Conservation (phyloP, 2,329 filamentous ascomycete genomes). For the Emergomyces orientalis region DNA sequence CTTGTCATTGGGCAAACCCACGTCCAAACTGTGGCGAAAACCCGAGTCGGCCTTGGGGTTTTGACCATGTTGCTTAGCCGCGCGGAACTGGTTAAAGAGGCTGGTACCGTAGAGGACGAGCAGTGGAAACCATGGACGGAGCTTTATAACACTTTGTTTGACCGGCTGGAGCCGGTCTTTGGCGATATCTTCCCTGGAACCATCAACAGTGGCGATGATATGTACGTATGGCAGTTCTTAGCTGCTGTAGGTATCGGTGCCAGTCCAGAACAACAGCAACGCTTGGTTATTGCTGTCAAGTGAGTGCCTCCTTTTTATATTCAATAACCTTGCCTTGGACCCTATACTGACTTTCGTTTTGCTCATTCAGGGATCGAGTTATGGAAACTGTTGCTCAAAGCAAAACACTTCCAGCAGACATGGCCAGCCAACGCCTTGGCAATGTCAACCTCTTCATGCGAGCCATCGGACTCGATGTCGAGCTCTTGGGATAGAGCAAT, state of each 20-base stretch:
- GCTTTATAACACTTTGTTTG: slow-evolving; percentile 80
- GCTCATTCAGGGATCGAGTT: slow-evolving; percentile 60
- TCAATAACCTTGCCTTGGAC: slow-evolving; percentile 10
- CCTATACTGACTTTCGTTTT: background rate
- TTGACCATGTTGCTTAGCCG: slow-evolving; percentile 90
- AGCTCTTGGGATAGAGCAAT: slow-evolving; percentile 50
- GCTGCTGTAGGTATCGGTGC: slow-evolving; percentile 91
- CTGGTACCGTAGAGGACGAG: slow-evolving; percentile 57
- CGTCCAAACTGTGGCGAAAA: slow-evolving; percentile 73
- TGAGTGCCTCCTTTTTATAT: slow-evolving; percentile 25
- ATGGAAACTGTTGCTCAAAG: slow-evolving; percentile 87
- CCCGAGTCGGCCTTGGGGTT: slow-evolving; percentile 78
- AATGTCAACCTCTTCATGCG: slow-evolving; percentile 99
- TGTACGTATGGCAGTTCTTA: slow-evolving; percentile 97
- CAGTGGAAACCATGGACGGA: slow-evolving; percentile 75
- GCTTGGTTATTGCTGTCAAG: slow-evolving; percentile 90
- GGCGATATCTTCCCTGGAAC: slow-evolving; percentile 81
- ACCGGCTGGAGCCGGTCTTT: slow-evolving; percentile 72
- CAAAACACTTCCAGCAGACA: slow-evolving; percentile 79
- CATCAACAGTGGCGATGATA: slow-evolving; percentile 83
- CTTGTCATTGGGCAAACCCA: slow-evolving; percentile 74
- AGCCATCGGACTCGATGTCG: slow-evolving; percentile 95
- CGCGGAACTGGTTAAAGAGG: slow-evolving; percentile 85
- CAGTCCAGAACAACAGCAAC: slow-evolving; percentile 87
- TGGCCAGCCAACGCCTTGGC: slow-evolving; percentile 71